Base-by-base conservation (phyloP, 345 rosid species). In the Crucihimalaya himalaica region DNA sequence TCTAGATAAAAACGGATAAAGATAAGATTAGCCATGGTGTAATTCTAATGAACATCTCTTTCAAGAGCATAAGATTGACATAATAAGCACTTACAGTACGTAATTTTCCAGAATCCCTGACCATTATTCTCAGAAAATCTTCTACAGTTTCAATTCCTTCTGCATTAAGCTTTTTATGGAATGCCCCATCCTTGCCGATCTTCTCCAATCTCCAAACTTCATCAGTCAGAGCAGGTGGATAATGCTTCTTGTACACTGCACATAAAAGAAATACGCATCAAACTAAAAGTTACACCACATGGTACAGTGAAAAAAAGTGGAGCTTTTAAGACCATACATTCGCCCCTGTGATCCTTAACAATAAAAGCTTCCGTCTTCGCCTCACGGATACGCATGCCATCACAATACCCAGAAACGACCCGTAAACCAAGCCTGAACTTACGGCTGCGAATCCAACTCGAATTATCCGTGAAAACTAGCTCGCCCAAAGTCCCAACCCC, bases 151-250 rank as follows among this genome's bases (percentile, higher is more conserved):
- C 43, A 74, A 95, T 89, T 67, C 84, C 78, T 0, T 37, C 27
- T 16, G 16, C 35, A 29, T 73, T 90, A 52, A 95, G 88, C 83
- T 85, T 87, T 85, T 87, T 95, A 85, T 95, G 99, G 75, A 95
- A 95, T 37, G 98, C 87, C 25, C 99, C 99, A 85, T 95, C 99
- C 83, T 95, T 95, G 58, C 97, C 98, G 51, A 95, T 95, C 85
- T 95, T 95, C 84, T 95, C 99, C 86, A 95, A 74, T 83, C 99
- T 87, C 99, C 99, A 95, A 43, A 95, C 99, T 0, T 95, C 99
- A 73, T 95, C 99, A 72, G 12, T 79, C 78, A 90, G 54, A 47
- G 84, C 86, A 75, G 99, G 99, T 42, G 99, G 99, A 73, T 95
- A 95, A 81, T 95, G 99, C 78, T 95, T 95, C 86, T 95, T 95